phyloP scores from a whole-genome alignment of 2,329 filamentous ascomycete species.

The Elsinoe arachidis region DNA sequence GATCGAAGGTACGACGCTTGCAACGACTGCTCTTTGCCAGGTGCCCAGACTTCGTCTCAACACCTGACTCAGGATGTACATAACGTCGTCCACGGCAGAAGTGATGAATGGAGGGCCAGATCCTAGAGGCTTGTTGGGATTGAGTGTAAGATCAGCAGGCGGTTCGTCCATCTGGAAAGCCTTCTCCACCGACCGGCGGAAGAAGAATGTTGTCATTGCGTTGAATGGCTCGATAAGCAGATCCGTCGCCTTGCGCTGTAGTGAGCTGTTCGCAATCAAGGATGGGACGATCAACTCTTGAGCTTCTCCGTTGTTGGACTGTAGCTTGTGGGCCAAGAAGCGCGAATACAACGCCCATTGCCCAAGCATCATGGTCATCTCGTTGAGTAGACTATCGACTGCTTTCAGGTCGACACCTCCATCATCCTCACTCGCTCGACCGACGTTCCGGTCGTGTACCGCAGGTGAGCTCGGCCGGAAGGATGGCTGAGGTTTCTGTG shows the following conservation, averaged over 20 bases:
- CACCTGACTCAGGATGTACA: slow-evolving; percentile 96
- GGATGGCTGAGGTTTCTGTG: slow-evolving; percentile 53
- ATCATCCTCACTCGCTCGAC: slow-evolving; percentile 72
- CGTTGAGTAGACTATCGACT: slow-evolving; percentile 75
- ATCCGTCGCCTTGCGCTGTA: slow-evolving; percentile 67
- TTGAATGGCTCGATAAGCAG: slow-evolving; percentile 77
- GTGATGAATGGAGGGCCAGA: slow-evolving; percentile 84
- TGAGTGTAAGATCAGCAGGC: slow-evolving; percentile 69
- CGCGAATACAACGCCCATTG: slow-evolving; percentile 88
- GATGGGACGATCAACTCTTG: slow-evolving; percentile 54
- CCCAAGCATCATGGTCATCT: slow-evolving; percentile 85
- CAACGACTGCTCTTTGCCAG: slow-evolving; percentile 68
- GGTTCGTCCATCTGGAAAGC: slow-evolving; percentile 93
- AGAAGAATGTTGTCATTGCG: slow-evolving; percentile 90
- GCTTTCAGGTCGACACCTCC: slow-evolving; percentile 86
- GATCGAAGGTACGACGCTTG: slow-evolving; percentile 68
- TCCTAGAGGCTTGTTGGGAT: slow-evolving; percentile 60
- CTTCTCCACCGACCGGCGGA: slow-evolving; percentile 91
- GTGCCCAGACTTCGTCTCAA: slow-evolving; percentile 80
- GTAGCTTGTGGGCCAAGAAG: slow-evolving; percentile 78
- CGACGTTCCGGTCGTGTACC: slow-evolving; percentile 36
- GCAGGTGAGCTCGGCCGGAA: slow-evolving; percentile 72
- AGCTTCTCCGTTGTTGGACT: slow-evolving; percentile 17
- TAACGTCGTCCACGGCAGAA: slow-evolving; percentile 92
- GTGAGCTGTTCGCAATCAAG: slow-evolving; percentile 68